Conservation (phyloP, 306 rosid genomes). For the Sicyos baderoa region DNA sequence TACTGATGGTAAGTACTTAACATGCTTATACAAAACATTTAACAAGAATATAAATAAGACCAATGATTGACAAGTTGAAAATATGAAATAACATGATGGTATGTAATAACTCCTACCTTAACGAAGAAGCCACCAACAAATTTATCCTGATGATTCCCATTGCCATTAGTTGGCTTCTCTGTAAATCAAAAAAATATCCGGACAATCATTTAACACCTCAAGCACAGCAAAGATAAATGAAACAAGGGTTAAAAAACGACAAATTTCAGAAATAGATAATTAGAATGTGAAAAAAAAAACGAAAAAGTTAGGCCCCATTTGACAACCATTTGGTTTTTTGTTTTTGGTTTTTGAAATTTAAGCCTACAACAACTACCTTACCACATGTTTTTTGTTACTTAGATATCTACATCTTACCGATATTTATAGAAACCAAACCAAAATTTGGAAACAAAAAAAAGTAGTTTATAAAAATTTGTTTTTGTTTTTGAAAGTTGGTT, state of each 20-base stretch:
- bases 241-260: not conserved
- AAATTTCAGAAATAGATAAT: not conserved
- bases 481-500: no score
- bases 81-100: not conserved
- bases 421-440: no score
- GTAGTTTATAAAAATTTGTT: no score
- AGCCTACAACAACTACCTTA: no score
- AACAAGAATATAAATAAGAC: no score
- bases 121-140: constrained; percentile 43
- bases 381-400: no score
- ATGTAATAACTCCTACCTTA: constrained; percentile 39
- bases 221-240: not conserved
- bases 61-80: not conserved
- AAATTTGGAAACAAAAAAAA: no score
- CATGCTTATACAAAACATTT: not conserved
- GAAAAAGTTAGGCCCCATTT: no score
- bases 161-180: constrained; percentile 53
- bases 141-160: constrained; percentile 45
- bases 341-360: no score
- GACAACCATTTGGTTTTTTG: no score
- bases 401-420: no score
- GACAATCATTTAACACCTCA: constrained; percentile 8
- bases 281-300: not conserved
- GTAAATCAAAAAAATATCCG: constrained; percentile 27
- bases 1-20: constrained; percentile 5